phyloP scores from a whole-genome alignment of 768 basidiomycete genomes.

The Mycena galopus region DNA sequence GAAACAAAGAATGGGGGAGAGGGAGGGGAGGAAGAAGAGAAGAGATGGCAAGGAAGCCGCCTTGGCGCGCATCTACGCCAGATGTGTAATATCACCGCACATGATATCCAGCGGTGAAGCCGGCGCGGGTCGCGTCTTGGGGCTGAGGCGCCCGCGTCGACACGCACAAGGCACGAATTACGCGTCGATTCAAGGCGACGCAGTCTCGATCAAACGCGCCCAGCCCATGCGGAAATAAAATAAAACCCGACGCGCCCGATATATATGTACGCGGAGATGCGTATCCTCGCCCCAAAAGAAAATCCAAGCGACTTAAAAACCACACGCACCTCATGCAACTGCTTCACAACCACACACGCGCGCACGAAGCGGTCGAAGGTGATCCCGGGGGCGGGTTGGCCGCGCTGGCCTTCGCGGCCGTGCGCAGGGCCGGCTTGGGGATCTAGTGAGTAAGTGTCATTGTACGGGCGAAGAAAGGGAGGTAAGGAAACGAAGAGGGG shows the following conservation, averaged over 20 bases:
- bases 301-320: not conserved
- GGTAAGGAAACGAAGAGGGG: not conserved
- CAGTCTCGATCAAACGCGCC: no score
- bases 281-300: constrained; percentile 44
- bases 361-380: constrained; percentile 90
- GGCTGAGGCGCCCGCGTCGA: no score
- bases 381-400: constrained; percentile 69
- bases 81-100: no score
- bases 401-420: constrained; percentile 40
- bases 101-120: no score
- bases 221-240: no score
- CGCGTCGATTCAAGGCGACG: no score
- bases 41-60: no score
- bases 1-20: not conserved
- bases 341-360: constrained; percentile 86
- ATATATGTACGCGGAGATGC: no score
- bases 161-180: no score
- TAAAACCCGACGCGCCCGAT: no score
- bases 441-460: constrained; percentile 52
- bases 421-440: constrained; percentile 63
- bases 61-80: no score
- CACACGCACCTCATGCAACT: constrained; percentile 68
- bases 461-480: not conserved
- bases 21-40: not conserved
- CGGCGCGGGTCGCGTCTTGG: no score